Base-by-base conservation (phyloP, 352 stramenopile genomes). In the Pythium pyrilobum region DNA sequence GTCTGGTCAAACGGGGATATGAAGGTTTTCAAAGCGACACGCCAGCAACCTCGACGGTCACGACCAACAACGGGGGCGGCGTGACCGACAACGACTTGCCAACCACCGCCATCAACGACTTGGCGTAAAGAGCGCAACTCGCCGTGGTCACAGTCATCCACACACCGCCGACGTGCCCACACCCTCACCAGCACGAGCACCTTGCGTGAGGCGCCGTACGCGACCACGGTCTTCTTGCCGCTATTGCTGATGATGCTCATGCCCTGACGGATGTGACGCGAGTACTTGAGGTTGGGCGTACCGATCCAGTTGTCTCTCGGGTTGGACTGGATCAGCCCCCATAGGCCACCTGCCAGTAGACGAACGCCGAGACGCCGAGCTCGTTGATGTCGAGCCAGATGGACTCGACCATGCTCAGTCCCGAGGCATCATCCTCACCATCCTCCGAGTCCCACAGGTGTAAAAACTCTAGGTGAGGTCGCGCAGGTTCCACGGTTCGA, bases 281-380 rank as follows among this genome's bases (percentile, higher is more conserved):
- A 78, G 41, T 77, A 83, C 59, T 86, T 86, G 5, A 54, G 33
- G 41, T 80, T 83, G 15, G 66, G 50, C 5, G 41, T 39, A 29
- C 56, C 62, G 36, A 86, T 74, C 41, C 47, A 71, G 24, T 64
- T 65, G 38, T 81, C 62, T 5, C 43, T 56, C 3, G 60, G 68
- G 41, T 64, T 64, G 15, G 75, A 74, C 40, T 83, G 62, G 24
- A 86, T 60, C 10, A 83, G 58, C 0, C 72, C 75, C 72, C 75
- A 86, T 85, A 70, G n/a, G 83, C 59, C 9, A 52, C 62, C 45
- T 86, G 71, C 75, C 75, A 86, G 59, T 86, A 86, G 42, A 86
- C 72, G 43, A 86, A 86, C 4, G 68, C 75, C 11, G 66, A 74
- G 23, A 80, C 71, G 10, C 69, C 63, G 62, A 83, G 74, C 45